A percentile compares a stretch with the other conserved stretches of the same genome.
phyloP scores from a whole-genome alignment of 2,329 filamentous ascomycete species.

The Fusarium burgessii region DNA sequence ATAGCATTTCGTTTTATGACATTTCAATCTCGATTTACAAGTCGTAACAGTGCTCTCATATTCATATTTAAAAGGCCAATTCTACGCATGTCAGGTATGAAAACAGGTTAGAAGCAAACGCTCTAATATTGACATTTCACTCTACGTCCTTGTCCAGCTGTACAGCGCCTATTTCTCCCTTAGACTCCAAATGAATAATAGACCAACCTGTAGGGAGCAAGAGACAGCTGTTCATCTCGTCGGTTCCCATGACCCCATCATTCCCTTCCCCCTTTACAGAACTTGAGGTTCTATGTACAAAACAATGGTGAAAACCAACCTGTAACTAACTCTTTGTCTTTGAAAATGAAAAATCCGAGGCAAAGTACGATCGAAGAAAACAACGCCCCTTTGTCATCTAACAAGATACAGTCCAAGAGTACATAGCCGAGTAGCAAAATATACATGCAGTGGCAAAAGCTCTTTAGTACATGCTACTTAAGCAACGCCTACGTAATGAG shows the following conservation, averaged over 20 bases:
- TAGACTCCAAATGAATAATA: constrained; percentile 32
- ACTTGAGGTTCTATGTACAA: constrained; percentile 29
- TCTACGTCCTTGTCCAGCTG: constrained; percentile 36
- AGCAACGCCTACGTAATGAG: not conserved
- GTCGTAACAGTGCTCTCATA: not conserved
- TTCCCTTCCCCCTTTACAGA: constrained; percentile 16
- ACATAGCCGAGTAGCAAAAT: not conserved
- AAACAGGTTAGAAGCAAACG: constrained; percentile 16
- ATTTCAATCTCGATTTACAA: not conserved
- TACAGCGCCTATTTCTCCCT: constrained; percentile 34
- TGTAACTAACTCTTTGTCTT: constrained; percentile 31
- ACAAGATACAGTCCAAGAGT: constrained; percentile 26
- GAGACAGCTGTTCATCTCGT: constrained; percentile 10
- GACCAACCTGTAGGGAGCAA: constrained; percentile 19
- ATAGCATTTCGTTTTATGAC: constrained; percentile 14
- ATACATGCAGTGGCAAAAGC: not conserved
- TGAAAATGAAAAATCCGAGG: constrained; percentile 5
- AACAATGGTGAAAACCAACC: constrained; percentile 10
- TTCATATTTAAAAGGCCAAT: not conserved
- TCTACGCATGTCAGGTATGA: not conserved
- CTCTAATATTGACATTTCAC: constrained; percentile 26
- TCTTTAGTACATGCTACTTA: not conserved
- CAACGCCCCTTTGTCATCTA: constrained; percentile 31
- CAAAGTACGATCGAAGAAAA: constrained; percentile 17
- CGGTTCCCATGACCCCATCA: constrained; percentile 18